Conservation (phyloP, 148 eudicot genomes). For the Mesembryanthemum crystallinum region DNA sequence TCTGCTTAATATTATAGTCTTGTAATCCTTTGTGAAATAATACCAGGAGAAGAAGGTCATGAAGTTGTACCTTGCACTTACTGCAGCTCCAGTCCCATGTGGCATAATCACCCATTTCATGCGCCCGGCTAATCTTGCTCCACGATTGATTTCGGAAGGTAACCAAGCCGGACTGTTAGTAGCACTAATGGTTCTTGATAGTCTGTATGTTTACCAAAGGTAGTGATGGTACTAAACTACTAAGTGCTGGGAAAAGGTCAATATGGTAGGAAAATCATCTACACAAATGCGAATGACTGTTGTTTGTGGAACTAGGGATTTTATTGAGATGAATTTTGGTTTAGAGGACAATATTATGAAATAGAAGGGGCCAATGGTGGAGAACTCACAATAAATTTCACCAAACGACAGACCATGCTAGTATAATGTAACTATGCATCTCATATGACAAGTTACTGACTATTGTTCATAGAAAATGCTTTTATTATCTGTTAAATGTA, state of each 20-base stretch:
- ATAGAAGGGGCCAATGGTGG: background rate
- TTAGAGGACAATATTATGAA: background rate
- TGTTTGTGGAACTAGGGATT: background rate
- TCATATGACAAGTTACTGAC: background rate
- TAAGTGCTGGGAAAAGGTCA: too few species aligned
- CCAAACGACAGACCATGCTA: background rate
- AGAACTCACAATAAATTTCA: background rate
- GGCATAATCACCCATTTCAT: conserved; percentile 85
- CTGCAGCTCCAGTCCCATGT: conserved; percentile 75
- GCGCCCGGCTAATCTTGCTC: conserved; percentile 76
- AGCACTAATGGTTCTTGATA: background rate
- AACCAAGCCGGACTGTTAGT: conserved; percentile 3
- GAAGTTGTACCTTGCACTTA: conserved; percentile 92
- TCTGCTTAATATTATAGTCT: background rate
- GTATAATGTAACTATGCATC: background rate
- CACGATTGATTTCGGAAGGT: conserved; percentile 87
- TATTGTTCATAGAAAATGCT: background rate
- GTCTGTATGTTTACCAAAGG: background rate
- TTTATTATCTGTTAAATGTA: background rate
- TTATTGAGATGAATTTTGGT: background rate
- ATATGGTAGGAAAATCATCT: background rate
- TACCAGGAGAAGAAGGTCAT: conserved; percentile 78
- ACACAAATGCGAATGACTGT: background rate
- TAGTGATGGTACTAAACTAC: too few species aligned
- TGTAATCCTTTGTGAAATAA: conserved; percentile 15